A percentile compares a stretch with the other conserved stretches of the same genome.
Conservation (phyloP, 495 filamentous ascomycete genomes). For the Astrocystis sublimbata region DNA sequence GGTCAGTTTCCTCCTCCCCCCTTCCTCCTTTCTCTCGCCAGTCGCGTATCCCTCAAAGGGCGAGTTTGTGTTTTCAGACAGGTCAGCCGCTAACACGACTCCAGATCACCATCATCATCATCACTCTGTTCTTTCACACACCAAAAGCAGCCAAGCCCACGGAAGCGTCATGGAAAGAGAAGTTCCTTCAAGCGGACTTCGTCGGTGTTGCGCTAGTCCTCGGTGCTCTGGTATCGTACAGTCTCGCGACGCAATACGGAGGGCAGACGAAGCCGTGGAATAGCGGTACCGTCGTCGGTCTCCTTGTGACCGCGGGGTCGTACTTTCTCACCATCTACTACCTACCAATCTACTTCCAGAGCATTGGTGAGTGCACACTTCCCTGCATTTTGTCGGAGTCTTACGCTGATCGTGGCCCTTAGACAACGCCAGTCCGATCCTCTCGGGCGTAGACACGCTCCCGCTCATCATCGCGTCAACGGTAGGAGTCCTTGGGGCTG, state of each 20-base stretch:
- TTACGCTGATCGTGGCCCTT: not conserved
- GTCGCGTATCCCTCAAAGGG: too few species aligned
- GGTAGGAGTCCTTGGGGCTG: conserved; percentile 36
- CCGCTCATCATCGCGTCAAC: conserved; percentile 47
- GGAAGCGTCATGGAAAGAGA: conserved; percentile 40
- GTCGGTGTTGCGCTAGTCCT: conserved; percentile 43
- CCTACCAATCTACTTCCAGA: conserved; percentile 66
- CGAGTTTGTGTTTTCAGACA: too few species aligned
- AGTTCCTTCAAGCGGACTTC: conserved; percentile 34
- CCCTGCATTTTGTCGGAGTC: not conserved
- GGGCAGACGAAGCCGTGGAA: conserved; percentile 48
- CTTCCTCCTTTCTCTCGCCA: too few species aligned
- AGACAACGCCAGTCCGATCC: conserved; percentile 45
- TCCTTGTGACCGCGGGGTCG: conserved; percentile 46
- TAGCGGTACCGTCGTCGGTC: conserved; percentile 45
- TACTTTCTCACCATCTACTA: conserved; percentile 58
- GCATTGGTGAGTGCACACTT: conserved; percentile 29
- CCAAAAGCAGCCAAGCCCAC: conserved; percentile 40
- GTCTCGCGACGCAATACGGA: conserved; percentile 52
- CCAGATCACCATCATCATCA: conserved; percentile 45
- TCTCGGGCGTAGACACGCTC: conserved; percentile 54
- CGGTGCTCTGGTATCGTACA: conserved; percentile 41
- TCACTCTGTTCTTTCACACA: conserved; percentile 52
- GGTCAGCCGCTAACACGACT: not conserved
- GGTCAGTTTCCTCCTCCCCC: too few species aligned